Evolutionary conservation across 2,329 filamentous ascomycete species (phyloP), one percentile per base, ranked within the genome.

Genomic region (Ophiostoma sp.): DNA sequence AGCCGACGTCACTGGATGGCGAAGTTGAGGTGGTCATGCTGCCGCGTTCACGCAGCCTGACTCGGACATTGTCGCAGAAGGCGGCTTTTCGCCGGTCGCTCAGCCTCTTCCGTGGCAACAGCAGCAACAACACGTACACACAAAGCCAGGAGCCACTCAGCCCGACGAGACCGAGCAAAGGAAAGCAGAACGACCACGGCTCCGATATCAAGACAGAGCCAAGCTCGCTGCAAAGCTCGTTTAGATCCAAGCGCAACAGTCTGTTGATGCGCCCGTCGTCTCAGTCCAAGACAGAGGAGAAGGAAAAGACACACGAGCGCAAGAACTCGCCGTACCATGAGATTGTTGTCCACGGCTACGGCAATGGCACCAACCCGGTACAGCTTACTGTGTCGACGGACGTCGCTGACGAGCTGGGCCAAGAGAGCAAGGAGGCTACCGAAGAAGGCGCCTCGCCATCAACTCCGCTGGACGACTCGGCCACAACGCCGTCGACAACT

Each of bases 321-420:
- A 64, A 44, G 16, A 45, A n/a, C 16, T 68, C 72, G 1, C 71
- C 74, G 0, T 81, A 82, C 69, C 81, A 82, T 67, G 84, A 86
- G 72, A 85, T 85, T 41, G 76, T 85, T 0, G 78, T 85, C 6
- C 78, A 81, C 4, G 82, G 83, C 0, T 85, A 86, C 69, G 84
- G 83, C 9, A 85, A 85, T 65, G 83, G 82, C 1, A 83, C 80
- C 2, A 82, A 82, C 47, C 27, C 67, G 0, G 70, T 72, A n/a
- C 45, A 65, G 1, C 58, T 68, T 12, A 55, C 67, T 3, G n/a
- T 66, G 16, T 12, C 63, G 8, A 42, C 67, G 1, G 44, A 58
- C 9, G 38, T 66, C 40, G 38, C n/a, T 8, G 27, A 11, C 60
- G 7, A 42, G 16, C 60, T 40, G 14, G 11, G 16, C 40, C 42